Conservation (phyloP, 495 filamentous ascomycete genomes). For the Trichoderma asperelloides region DNA sequence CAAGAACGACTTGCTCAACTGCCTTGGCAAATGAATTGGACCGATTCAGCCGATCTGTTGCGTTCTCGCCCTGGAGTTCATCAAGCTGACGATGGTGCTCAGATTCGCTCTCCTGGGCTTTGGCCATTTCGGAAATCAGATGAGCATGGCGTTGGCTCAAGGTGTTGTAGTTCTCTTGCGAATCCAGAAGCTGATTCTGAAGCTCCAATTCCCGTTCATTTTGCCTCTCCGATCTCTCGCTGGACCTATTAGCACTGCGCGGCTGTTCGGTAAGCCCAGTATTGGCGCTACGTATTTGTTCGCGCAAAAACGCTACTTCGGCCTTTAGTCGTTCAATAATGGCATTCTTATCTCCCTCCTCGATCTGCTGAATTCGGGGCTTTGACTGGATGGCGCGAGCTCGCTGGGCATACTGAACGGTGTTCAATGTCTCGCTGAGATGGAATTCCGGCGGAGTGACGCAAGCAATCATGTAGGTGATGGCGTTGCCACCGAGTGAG, state of each 20-base stretch:
- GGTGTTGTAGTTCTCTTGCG: conserved; percentile 89
- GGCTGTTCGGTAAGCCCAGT: conserved; percentile 42
- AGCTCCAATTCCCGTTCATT: conserved; percentile 82
- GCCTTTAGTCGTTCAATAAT: conserved; percentile 89
- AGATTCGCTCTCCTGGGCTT: conserved; percentile 61
- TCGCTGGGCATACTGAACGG: conserved; percentile 92
- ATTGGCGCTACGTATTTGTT: conserved; percentile 76
- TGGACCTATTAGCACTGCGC: conserved; percentile 56
- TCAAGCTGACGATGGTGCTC: conserved; percentile 39
- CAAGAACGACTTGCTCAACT: conserved; percentile 89
- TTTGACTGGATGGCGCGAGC: conserved; percentile 97
- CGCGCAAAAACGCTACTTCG: conserved; percentile 86
- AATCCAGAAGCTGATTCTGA: conserved; percentile 86
- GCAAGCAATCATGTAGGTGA: conserved; percentile 99
- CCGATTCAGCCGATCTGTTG: conserved; percentile 80
- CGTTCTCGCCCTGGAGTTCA: conserved; percentile 60
- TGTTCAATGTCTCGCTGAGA: conserved; percentile 95
- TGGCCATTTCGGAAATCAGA: conserved; percentile 88
- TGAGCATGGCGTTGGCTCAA: conserved; percentile 88
- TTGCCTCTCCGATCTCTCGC: conserved; percentile 69
- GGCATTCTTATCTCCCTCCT: conserved; percentile 92
- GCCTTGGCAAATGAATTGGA: conserved; percentile 92
- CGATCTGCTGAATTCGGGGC: conserved; percentile 87
- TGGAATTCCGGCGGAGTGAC: conserved; percentile 97
- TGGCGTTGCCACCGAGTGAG: conserved; percentile 94